A percentile compares a stretch with the other conserved stretches of the same genome.
phyloP scores from a whole-genome alignment of 176 grass and related monocot genomes.

The Puya raimondii region DNA sequence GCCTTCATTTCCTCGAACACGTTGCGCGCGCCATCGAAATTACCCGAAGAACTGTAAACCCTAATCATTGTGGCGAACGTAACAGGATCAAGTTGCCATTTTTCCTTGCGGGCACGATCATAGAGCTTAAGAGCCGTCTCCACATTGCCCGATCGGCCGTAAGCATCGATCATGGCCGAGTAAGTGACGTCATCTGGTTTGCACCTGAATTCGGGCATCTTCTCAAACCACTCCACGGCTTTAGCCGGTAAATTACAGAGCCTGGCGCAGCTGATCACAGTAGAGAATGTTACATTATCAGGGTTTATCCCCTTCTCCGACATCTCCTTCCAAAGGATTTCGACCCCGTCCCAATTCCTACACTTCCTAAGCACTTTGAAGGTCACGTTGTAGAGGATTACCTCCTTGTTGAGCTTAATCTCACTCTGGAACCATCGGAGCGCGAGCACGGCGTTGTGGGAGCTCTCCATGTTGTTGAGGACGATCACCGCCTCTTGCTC shows the following conservation, averaged over 20 bases:
- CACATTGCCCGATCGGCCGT: conserved; percentile 50
- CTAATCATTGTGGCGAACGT: conserved; percentile 60
- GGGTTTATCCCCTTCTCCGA: conserved; percentile 41
- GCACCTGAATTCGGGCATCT: conserved; percentile 65
- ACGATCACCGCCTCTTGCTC: conserved; percentile 83
- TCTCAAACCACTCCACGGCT: conserved; percentile 91
- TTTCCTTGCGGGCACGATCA: conserved; percentile 55
- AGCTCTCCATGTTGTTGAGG: conserved; percentile 36
- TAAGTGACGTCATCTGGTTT: conserved; percentile 56
- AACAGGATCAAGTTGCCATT: conserved; percentile 55
- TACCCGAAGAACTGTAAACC: conserved; percentile 42
- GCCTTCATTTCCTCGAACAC: conserved; percentile 96
- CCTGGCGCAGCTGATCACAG: conserved; percentile 64
- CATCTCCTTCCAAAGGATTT: conserved; percentile 68
- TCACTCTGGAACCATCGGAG: conserved; percentile 66
- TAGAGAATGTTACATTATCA: conserved; percentile 76
- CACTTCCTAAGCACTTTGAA: conserved; percentile 65
- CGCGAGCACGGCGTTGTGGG: conserved; percentile 41
- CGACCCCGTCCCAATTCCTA: conserved; percentile 47
- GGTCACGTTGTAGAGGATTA: conserved; percentile 79
- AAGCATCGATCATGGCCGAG: conserved; percentile 72
- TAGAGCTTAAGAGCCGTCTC: conserved; percentile 62
- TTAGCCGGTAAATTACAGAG: conserved; percentile 45
- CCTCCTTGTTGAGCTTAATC: conserved; percentile 44
- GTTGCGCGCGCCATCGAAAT: conserved; percentile 74